Percentiles rank a stretch among this genome's conserved stretches.
These are phyloP conservation scores for Coccomyxa sp. DNA, from an alignment of 139 green algal species.

Conservation along the genomic window DNA sequence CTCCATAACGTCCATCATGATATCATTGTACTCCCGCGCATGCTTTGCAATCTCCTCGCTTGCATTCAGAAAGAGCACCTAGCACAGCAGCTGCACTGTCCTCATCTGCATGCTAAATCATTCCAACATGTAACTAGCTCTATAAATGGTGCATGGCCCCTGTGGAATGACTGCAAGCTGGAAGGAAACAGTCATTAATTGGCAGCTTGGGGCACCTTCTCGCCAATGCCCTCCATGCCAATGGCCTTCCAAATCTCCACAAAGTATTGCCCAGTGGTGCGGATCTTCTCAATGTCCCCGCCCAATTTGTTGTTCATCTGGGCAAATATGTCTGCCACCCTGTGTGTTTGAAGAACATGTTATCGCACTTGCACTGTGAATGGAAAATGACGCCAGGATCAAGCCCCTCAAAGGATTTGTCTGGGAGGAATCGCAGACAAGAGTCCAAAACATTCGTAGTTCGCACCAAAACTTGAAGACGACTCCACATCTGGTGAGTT, in stretches of 20 bases:
- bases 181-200: no score
- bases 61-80: slow-evolving; percentile 69
- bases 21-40: slow-evolving; percentile 82
- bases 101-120: no score
- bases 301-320: slow-evolving; percentile 98
- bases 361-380: background rate
- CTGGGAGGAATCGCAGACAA: no score
- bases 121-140: no score
- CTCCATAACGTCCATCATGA: slow-evolving; percentile 87
- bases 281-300: slow-evolving; percentile 99
- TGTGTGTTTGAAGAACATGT: slow-evolving; percentile 9
- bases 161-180: slow-evolving; percentile 10
- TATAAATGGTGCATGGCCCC: no score
- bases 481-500: slow-evolving; percentile 89
- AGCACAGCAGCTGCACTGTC: no score
- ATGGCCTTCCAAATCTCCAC: slow-evolving; percentile 98
- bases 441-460: background rate
- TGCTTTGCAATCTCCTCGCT: slow-evolving; percentile 71
- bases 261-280: slow-evolving; percentile 94
- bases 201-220: slow-evolving; percentile 1
- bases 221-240: slow-evolving; percentile 84
- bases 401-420: no score
- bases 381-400: no score
- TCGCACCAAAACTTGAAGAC: slow-evolving; percentile 94
- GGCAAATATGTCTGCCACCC: slow-evolving; percentile 93